phyloP scores from a whole-genome alignment of 345 rosid species.

The Melaleuca alternifolia region DNA sequence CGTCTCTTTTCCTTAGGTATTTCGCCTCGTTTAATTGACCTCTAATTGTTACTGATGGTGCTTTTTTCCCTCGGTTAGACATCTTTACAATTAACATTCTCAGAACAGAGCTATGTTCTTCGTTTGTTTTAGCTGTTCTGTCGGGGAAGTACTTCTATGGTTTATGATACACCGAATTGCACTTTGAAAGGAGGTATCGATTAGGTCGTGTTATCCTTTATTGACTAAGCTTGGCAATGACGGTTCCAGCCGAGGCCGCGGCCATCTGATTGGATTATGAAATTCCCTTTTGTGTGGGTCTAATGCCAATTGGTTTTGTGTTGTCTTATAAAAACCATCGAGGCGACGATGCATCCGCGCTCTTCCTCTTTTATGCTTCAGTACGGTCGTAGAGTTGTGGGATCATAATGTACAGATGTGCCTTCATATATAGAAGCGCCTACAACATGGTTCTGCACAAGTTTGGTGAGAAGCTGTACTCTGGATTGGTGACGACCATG shows the following conservation, averaged over 20 bases:
- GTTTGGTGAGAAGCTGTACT: constrained; percentile 80
- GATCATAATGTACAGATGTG: not conserved
- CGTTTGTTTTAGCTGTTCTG: not conserved
- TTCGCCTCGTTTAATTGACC: not conserved
- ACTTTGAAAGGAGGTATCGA: not conserved
- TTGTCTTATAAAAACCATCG: not conserved
- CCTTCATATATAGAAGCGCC: constrained; percentile 52
- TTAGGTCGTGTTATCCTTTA: not conserved
- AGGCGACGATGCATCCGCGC: not conserved
- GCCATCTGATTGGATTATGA: not conserved
- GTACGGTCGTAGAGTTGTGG: not conserved
- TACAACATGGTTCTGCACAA: constrained; percentile 96
- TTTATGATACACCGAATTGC: not conserved
- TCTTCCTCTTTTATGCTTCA: not conserved
- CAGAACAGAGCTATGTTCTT: not conserved
- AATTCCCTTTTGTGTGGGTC: not conserved
- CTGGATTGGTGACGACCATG: constrained; percentile 76
- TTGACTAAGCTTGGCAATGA: not conserved
- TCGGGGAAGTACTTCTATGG: not conserved
- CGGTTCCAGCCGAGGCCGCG: not conserved
- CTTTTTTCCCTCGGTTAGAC: not conserved
- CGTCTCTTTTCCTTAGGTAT: not conserved
- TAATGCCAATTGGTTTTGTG: not conserved
- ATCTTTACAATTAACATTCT: not conserved
- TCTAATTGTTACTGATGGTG: not conserved